Evolutionary conservation across 805 yeast species (phyloP).

Genomic region (Saccharomycopsis fermentans): DNA sequence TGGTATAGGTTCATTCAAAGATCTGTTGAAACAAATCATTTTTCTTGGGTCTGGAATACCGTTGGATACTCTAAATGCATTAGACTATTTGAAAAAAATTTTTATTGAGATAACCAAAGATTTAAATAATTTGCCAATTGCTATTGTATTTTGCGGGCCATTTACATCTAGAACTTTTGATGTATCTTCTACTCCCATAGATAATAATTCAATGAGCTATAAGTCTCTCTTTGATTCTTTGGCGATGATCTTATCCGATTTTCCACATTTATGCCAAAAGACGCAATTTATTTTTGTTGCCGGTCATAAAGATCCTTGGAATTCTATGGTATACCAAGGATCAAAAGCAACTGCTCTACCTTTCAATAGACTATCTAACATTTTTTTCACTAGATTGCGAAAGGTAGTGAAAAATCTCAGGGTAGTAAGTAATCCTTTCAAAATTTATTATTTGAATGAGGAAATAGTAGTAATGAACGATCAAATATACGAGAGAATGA

Average conservation of each 20-base stretch:
- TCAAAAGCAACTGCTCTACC: conserved; percentile 55
- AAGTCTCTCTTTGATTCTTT: conserved; percentile 64
- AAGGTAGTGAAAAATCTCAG: conserved; percentile 44
- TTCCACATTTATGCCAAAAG: conserved; percentile 39
- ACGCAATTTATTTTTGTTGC: conserved; percentile 69
- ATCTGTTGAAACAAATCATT: conserved; percentile 40
- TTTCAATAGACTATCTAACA: conserved; percentile 54
- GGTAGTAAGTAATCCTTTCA: conserved; percentile 69
- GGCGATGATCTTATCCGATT: conserved; percentile 53
- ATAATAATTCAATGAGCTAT: conserved; percentile 44
- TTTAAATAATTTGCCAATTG: conserved; percentile 39
- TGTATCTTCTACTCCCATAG: conserved; percentile 41
- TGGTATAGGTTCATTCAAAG: not conserved
- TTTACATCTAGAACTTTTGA: conserved; percentile 59
- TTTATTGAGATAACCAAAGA: conserved; percentile 45
- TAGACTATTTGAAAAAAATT: conserved; percentile 59
- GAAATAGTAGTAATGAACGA: conserved; percentile 72
- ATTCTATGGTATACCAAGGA: conserved; percentile 57
- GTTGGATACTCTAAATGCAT: conserved; percentile 46
- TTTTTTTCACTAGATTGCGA: conserved; percentile 60
- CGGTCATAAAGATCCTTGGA: conserved; percentile 93
- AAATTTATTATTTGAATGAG: conserved; percentile 71
- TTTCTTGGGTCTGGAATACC: conserved; percentile 67
- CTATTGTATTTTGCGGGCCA: conserved; percentile 75
- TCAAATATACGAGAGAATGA: conserved; percentile 58